Evolutionary conservation across 2,329 filamentous ascomycete genomes (phyloP).

Genomic region (Hymenoscyphus fraxineus): DNA sequence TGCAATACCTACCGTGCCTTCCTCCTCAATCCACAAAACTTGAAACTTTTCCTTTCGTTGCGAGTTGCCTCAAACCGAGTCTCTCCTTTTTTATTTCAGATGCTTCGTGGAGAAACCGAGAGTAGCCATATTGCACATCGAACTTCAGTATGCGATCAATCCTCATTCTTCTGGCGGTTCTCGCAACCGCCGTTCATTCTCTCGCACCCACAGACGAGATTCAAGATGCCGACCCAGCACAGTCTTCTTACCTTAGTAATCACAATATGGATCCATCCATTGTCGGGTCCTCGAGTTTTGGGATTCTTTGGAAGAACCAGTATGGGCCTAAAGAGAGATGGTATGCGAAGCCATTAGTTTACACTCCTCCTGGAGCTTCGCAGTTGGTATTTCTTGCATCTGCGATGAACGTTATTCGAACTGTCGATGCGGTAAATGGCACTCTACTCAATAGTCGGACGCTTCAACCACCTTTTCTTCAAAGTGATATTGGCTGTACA

Average conservation of each 20-base stretch:
- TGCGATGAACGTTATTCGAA: slow-evolving; percentile 39
- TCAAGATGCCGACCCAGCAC: slow-evolving; percentile 33
- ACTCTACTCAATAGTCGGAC: slow-evolving; percentile 37
- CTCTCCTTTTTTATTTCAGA: background rate
- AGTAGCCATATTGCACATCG: background rate
- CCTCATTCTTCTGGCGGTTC: background rate
- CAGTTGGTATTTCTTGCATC: slow-evolving; percentile 41
- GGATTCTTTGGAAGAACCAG: slow-evolving; percentile 36
- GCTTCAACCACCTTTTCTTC: slow-evolving; percentile 39
- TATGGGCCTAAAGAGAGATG: slow-evolving; percentile 35
- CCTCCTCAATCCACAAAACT: background rate
- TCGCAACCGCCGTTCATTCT: background rate
- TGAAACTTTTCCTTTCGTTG: background rate
- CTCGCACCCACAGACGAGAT: slow-evolving; percentile 22
- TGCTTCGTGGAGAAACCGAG: background rate
- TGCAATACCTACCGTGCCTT: background rate
- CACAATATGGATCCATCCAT: slow-evolving; percentile 41
- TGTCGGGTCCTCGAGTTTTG: slow-evolving; percentile 36
- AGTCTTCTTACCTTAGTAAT: slow-evolving; percentile 39
- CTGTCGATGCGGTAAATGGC: slow-evolving; percentile 41
- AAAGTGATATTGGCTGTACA: slow-evolving; percentile 34
- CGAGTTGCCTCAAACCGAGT: background rate
- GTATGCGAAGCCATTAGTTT: slow-evolving; percentile 43
- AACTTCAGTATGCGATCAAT: background rate
- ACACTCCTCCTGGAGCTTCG: slow-evolving; percentile 38